phyloP scores from a whole-genome alignment of 148 eudicot species.

The Euryodendron excelsum region DNA sequence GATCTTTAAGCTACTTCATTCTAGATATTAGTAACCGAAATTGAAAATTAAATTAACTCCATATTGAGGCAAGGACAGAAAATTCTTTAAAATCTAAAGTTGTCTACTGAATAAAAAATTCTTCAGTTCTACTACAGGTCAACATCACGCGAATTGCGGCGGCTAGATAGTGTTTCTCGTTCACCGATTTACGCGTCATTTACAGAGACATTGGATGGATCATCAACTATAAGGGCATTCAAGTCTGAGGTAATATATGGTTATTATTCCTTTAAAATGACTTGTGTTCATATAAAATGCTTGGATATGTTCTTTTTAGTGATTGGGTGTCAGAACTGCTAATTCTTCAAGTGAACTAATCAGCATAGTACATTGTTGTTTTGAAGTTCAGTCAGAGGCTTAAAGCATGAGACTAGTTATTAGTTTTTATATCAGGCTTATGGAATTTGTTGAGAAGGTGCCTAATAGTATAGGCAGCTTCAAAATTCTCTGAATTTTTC shows the following conservation, averaged over 20 bases:
- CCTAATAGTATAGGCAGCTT: not conserved
- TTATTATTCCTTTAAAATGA: not conserved
- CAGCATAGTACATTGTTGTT: not conserved
- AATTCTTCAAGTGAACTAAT: not conserved
- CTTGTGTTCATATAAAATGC: not conserved
- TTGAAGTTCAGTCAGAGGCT: too few relatives aligned
- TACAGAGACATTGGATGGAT: conserved; percentile 90
- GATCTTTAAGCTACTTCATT: not conserved
- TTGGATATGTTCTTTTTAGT: not conserved
- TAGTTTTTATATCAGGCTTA: not conserved
- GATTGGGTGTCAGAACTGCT: not conserved
- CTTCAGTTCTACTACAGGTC: conserved; percentile 93
- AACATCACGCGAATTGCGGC: conserved; percentile 89
- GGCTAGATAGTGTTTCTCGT: conserved; percentile 97
- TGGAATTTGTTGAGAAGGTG: not conserved
- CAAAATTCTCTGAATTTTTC: not conserved
- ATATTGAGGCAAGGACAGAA: not conserved
- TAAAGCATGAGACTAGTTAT: conserved; percentile 2
- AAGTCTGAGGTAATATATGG: conserved; percentile 52
- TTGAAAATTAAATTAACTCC: not conserved
- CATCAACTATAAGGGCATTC: conserved; percentile 89
- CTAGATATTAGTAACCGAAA: not conserved
- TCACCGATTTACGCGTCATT: conserved; percentile 95
- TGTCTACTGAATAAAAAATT: conserved; percentile 22
- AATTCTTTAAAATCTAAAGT: not conserved